Conservation (phyloP, 352 stramenopile species). For the Phytophthora pluvialis region DNA sequence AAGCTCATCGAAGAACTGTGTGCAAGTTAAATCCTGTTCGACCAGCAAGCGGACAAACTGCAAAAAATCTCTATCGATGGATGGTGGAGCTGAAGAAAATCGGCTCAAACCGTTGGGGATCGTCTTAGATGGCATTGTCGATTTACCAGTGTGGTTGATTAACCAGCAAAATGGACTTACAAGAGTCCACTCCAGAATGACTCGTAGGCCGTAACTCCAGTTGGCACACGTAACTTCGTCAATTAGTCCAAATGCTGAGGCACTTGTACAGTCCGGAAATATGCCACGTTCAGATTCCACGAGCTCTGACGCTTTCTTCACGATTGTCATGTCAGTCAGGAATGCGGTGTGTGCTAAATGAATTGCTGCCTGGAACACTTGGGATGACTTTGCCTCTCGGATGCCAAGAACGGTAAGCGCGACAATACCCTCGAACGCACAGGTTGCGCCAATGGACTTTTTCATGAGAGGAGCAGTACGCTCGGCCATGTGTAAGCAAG, state of each 20-base stretch:
- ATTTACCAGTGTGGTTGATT: not conserved
- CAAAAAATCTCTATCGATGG: slow-evolving; percentile 45
- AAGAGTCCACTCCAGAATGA: slow-evolving; percentile 42
- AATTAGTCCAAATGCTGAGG: slow-evolving; percentile 13
- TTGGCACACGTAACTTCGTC: slow-evolving; percentile 28
- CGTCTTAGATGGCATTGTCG: not conserved
- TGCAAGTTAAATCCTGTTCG: slow-evolving; percentile 34
- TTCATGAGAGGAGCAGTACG: slow-evolving; percentile 33
- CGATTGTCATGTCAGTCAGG: slow-evolving; percentile 2
- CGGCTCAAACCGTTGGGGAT: not conserved
- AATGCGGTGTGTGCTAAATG: slow-evolving; percentile 56
- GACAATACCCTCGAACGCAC: slow-evolving; percentile 53
- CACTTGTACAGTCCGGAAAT: not conserved
- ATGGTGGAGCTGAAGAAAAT: slow-evolving; percentile 3
- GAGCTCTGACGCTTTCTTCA: not conserved
- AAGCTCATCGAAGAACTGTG: slow-evolving; percentile 41
- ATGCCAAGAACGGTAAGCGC: slow-evolving; percentile 44
- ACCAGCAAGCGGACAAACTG: slow-evolving; percentile 50
- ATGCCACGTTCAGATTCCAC: not conserved
- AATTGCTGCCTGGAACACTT: slow-evolving; percentile 47
- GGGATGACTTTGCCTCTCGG: slow-evolving; percentile 23
- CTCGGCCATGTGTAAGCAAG: slow-evolving; percentile 42
- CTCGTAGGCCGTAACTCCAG: slow-evolving; percentile 32
- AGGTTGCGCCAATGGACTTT: slow-evolving; percentile 20
- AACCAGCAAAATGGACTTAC: slow-evolving; percentile 43